These are phyloP conservation scores for Dendrobium officinale DNA, from an alignment of 106 monocot genomes.

Conservation along the genomic window DNA sequence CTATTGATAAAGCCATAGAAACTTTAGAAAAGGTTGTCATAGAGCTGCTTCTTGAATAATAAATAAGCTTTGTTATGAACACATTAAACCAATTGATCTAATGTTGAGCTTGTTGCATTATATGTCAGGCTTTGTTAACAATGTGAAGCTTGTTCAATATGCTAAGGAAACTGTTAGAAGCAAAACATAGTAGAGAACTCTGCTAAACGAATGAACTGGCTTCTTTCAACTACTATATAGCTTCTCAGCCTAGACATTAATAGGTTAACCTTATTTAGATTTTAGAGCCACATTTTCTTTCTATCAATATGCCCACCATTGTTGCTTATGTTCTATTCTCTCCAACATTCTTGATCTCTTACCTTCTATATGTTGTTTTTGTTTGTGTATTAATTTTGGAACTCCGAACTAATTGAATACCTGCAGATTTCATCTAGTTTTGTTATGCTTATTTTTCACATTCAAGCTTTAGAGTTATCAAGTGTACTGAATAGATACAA, in stretches of 20 bases:
- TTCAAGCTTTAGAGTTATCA: background rate
- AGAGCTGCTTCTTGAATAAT: background rate
- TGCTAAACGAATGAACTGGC: background rate
- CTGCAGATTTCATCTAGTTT: background rate
- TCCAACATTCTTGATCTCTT: background rate
- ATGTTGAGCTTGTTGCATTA: background rate
- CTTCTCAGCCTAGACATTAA: background rate
- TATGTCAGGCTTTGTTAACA: background rate
- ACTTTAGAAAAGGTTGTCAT: background rate
- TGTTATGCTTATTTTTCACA: background rate
- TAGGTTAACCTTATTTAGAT: background rate
- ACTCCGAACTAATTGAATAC: background rate
- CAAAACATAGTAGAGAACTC: background rate
- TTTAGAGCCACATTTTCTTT: background rate
- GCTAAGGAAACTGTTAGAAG: background rate
- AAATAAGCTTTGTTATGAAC: background rate
- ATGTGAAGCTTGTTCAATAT: background rate
- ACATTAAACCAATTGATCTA: background rate
- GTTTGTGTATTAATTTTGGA: background rate
- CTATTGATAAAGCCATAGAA: background rate
- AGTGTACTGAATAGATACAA: background rate
- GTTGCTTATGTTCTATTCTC: background rate
- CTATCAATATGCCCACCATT: background rate
- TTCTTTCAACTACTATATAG: background rate
- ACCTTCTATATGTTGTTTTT: background rate